phyloP scores from a whole-genome alignment of 208 protist species.

The Balamuthia mandrillaris region DNA sequence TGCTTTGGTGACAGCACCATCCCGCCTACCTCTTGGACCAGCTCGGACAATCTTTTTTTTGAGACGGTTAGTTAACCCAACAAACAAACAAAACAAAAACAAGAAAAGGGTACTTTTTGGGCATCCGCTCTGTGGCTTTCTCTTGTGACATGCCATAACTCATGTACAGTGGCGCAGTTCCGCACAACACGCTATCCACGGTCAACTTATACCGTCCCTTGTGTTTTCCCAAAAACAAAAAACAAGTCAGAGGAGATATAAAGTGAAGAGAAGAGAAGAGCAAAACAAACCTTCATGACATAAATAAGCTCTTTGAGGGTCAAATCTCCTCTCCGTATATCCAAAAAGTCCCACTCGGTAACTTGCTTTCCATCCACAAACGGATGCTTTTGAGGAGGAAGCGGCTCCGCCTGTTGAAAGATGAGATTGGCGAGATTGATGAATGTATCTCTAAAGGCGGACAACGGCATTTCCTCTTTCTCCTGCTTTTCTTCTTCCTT shows the following conservation, averaged over 20 bases:
- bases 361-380: background rate
- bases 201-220: background rate
- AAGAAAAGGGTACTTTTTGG: no score
- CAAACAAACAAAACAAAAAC: no score
- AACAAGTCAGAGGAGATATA: no score
- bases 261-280: no score
- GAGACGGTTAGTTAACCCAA: no score
- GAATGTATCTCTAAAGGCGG: slow-evolving; percentile 86
- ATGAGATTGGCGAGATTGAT: slow-evolving; percentile 96
- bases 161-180: background rate
- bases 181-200: background rate
- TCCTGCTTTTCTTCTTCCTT: background rate
- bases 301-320: background rate
- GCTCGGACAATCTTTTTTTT: background rate
- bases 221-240: no score
- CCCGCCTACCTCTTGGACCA: background rate
- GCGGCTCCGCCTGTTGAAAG: slow-evolving; percentile 90
- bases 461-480: background rate
- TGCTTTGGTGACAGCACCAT: background rate
- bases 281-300: background rate
- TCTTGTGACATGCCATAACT: background rate
- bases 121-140: background rate
- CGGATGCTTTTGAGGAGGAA: background rate
- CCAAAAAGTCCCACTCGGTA: background rate
- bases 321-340: background rate